Evolutionary conservation across 116 monocot genomes (phyloP), one percentile per base, ranked within the genome.

Genomic region (Papilionanthe hybrid): DNA sequence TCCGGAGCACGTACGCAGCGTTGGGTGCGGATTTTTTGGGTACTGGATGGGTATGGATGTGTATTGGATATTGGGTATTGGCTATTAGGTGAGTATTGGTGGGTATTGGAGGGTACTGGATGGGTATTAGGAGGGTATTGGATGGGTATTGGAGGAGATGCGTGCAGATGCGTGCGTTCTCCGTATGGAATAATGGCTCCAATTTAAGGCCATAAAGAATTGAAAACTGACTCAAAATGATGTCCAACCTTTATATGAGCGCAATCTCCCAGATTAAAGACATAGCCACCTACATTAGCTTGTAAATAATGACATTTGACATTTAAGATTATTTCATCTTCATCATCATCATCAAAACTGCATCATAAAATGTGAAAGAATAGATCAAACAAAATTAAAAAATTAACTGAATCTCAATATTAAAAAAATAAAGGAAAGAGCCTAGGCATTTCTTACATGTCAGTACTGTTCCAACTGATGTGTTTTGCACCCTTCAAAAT

Each of bases 251-350:
- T 93, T 18, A 96, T 81, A 88, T 87, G 88, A 68, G 86, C 90
- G 66, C 95, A 96, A 80, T 96, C 95, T 7, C 93, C 95, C 19
- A 96, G 77, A 77, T 76, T 72, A 0, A 96, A 81, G 79, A 84
- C 86, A 71, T 42, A 87, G 13, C 88, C 88, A 18, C 56, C 65
- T 75, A 93, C 79, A 48, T 81, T 86, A 84, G 95, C 95, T 80
- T 93, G 82, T 41, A 82, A 79, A 73, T 87, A 96, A 77, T 96
- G 95, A 75, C 75, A 88, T 84, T 93, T 91, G 23, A 90, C 95
- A 86, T 88, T 83, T 78, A 86, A 79, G 48, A 87, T 77, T 50
- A 88, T 55, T 75, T 89, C 88, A 50, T 92, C 89, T 18, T 90
- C 83, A 73, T 93, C 86, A 69, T 90, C 83, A 73, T 93, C 86